These are phyloP conservation scores for Naganishia sp. DNA, from an alignment of 1,284 basidiomycete species.

Conservation along the genomic window DNA sequence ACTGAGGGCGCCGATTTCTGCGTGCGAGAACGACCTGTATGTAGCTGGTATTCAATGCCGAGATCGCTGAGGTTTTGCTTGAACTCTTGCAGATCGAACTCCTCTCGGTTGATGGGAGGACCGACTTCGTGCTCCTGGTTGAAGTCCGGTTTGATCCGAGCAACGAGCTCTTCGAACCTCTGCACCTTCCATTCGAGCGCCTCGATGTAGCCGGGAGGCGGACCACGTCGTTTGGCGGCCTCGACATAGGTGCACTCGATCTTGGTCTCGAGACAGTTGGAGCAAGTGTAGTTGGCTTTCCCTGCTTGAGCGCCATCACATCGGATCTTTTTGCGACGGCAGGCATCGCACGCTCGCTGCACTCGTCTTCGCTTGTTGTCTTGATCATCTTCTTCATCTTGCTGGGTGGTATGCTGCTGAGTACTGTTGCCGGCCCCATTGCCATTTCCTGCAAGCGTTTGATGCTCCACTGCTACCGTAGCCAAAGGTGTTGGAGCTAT, in stretches of 20 bases:
- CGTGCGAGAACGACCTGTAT: slow-evolving; percentile 31
- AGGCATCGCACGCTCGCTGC: slow-evolving; percentile 53
- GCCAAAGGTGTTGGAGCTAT: slow-evolving; percentile 25
- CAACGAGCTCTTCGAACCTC: slow-evolving; percentile 68
- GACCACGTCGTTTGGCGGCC: slow-evolving; percentile 77
- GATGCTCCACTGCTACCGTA: slow-evolving; percentile 17
- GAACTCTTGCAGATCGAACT: slow-evolving; percentile 62
- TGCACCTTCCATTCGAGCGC: slow-evolving; percentile 69
- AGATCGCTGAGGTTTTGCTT: slow-evolving; percentile 41
- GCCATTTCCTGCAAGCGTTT: slow-evolving; percentile 5
- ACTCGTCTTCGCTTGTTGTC: slow-evolving; percentile 34
- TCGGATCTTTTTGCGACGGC: slow-evolving; percentile 46
- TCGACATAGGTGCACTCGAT: slow-evolving; percentile 73
- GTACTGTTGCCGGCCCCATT: not conserved
- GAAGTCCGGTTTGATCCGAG: slow-evolving; percentile 19
- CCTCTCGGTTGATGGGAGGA: slow-evolving; percentile 66
- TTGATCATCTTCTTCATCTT: slow-evolving; percentile 20
- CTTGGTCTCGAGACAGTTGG: slow-evolving; percentile 72
- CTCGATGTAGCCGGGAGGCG: slow-evolving; percentile 79
- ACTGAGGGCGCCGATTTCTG: not conserved
- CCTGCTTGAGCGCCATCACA: slow-evolving; percentile 52
- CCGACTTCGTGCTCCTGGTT: slow-evolving; percentile 59
- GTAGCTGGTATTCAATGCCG: slow-evolving; percentile 47
- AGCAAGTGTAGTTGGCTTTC: slow-evolving; percentile 57
- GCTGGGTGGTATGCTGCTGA: slow-evolving; percentile 9